Conservation (phyloP, 1,139 yeast species). For the Pichia sp. region DNA sequence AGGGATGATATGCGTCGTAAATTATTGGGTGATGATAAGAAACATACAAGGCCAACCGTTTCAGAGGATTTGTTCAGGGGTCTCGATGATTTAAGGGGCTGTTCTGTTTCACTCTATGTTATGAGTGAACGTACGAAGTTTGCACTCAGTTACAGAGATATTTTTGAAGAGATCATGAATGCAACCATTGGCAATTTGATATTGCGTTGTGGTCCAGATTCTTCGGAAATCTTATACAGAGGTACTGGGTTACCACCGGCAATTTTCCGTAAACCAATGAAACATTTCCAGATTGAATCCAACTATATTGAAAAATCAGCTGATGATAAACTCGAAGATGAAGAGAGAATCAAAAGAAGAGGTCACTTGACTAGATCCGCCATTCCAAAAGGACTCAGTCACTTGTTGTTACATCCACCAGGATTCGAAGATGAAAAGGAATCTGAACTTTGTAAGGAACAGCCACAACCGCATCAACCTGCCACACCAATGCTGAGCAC, state of each 20-base stretch:
- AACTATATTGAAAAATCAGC: constrained; percentile 28
- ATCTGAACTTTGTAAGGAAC: too few relatives aligned
- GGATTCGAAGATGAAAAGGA: constrained; percentile 4
- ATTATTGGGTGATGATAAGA: constrained; percentile 41
- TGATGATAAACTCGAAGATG: constrained; percentile 37
- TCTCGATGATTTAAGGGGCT: constrained; percentile 51
- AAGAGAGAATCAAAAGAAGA: constrained; percentile 36
- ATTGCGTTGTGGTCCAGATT: constrained; percentile 49
- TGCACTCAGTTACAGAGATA: constrained; percentile 50
- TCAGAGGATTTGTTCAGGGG: constrained; percentile 43
- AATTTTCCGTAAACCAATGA: constrained; percentile 34
- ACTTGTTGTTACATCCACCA: constrained; percentile 33
- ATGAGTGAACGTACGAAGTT: constrained; percentile 57
- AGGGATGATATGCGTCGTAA: constrained; percentile 43
- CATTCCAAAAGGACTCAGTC: constrained; percentile 44
- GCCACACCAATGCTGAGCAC: too few relatives aligned
- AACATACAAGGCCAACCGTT: constrained; percentile 48
- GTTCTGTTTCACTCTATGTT: constrained; percentile 50
- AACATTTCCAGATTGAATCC: constrained; percentile 28
- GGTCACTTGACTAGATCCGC: constrained; percentile 40
- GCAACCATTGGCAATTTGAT: constrained; percentile 50
- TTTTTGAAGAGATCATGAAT: constrained; percentile 52
- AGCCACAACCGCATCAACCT: too few relatives aligned
- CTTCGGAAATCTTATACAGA: constrained; percentile 39
- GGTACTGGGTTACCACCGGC: constrained; percentile 49